These are phyloP conservation scores for Corchorus capsularis DNA, from an alignment of 345 rosid genomes.

Conservation along the genomic window DNA sequence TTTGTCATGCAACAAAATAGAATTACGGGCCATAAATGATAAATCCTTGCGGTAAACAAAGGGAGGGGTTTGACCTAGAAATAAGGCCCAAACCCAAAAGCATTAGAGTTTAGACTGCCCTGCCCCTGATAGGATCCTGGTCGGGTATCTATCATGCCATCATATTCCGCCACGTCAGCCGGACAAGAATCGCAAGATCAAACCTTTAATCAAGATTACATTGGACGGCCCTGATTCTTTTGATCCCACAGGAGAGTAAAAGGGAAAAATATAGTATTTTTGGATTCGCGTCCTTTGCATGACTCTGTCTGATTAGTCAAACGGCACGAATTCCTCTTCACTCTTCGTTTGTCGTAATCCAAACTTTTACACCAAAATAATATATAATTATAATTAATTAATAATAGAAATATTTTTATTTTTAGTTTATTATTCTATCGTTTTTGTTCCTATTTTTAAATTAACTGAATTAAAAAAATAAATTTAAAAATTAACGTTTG, in stretches of 20 bases:
- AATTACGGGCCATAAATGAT: not conserved
- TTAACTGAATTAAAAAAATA: not conserved
- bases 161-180: conserved; percentile 32
- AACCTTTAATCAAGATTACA: not conserved
- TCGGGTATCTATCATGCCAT: conserved; percentile 10
- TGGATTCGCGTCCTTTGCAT: conserved; percentile 10
- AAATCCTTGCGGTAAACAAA: not conserved
- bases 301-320: conserved; percentile 34
- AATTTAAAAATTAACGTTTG: not conserved
- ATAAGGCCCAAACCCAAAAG: conserved; percentile 27
- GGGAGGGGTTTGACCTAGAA: conserved; percentile 20
- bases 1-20: conserved; percentile 11
- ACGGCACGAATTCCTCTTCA: conserved; percentile 30
- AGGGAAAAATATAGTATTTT: not conserved
- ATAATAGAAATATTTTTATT: not conserved
- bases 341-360: conserved; percentile 29
- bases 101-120: conserved; percentile 7
- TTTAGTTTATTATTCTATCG: not conserved
- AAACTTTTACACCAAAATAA: not conserved
- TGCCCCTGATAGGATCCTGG: conserved; percentile 18
- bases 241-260: not conserved
- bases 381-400: no score
- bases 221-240: conserved; percentile 37
- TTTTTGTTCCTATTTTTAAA: not conserved
- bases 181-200: conserved; percentile 10